phyloP scores from a whole-genome alignment of 1,139 yeast species.

The Candida glucosophila region DNA sequence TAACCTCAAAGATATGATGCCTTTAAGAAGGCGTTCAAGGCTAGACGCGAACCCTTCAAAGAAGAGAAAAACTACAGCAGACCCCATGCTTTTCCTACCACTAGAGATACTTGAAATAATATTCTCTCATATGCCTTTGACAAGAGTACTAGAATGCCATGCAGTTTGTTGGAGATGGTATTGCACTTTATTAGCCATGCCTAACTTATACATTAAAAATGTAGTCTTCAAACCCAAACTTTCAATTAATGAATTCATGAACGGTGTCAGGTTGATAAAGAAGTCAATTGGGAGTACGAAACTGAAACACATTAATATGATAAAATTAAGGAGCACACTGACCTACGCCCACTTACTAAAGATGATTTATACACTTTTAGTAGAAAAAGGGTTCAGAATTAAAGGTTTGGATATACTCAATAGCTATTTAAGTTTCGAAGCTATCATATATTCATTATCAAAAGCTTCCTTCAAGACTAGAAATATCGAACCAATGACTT shows the following conservation, averaged over 20 bases:
- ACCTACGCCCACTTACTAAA: constrained; percentile 14
- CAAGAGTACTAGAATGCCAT: constrained; percentile 17
- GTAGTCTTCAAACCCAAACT: constrained; percentile 19
- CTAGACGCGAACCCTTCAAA: constrained; percentile 1
- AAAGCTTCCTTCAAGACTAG: constrained; percentile 19
- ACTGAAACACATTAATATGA: constrained; percentile 11
- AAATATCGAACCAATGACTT: constrained; percentile 13
- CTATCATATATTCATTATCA: constrained; percentile 15
- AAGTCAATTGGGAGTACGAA: constrained; percentile 11
- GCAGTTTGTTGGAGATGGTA: constrained; percentile 29
- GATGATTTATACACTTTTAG: constrained; percentile 18
- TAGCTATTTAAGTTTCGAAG: constrained; percentile 16
- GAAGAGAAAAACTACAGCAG: constrained; percentile 7
- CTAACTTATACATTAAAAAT: constrained; percentile 15
- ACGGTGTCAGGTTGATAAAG: constrained; percentile 21
- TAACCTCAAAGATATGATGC: constrained; percentile 9
- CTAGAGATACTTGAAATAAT: constrained; percentile 21
- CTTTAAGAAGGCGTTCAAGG: constrained; percentile 7
- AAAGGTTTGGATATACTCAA: constrained; percentile 19
- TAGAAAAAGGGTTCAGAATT: constrained; percentile 14
- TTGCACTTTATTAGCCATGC: constrained; percentile 14
- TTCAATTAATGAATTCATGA: constrained; percentile 19
- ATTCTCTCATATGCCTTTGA: constrained; percentile 15
- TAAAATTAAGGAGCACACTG: constrained; percentile 18
- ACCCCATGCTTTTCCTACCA: constrained; percentile 23